Conservation (phyloP, 163 green algal genomes). For the Chlamydomonas reinhardtii region DNA sequence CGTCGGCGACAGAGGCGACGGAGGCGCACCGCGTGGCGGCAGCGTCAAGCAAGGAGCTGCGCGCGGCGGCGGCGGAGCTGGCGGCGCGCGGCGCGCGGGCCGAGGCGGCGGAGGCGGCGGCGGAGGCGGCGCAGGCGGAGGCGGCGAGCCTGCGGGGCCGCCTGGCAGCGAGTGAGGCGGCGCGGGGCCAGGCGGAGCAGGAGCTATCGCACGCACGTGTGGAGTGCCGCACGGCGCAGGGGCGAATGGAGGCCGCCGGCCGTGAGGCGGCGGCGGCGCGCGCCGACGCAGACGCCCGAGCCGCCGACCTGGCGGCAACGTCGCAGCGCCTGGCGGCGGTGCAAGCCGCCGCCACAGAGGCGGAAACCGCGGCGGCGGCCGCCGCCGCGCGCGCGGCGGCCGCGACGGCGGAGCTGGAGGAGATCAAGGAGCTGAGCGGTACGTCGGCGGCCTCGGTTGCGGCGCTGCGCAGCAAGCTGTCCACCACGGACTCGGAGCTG, state of each 20-base stretch:
- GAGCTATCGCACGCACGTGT: conserved; percentile 15
- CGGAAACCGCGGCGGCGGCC: not conserved
- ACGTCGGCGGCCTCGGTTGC: not conserved
- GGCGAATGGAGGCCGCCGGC: conserved; percentile 9
- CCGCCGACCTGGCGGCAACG: not conserved
- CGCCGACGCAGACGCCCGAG: not conserved
- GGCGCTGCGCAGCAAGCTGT: not conserved
- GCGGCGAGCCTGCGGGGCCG: conserved; percentile 2
- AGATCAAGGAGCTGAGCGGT: not conserved
- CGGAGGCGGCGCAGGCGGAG: not conserved
- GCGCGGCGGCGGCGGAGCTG: not conserved
- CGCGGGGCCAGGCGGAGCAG: not conserved
- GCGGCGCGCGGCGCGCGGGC: not conserved
- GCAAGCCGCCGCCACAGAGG: not conserved
- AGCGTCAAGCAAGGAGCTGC: conserved; percentile 1
- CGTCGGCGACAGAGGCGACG: not conserved
- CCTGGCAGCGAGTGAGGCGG: not conserved
- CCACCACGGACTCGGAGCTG: not conserved
- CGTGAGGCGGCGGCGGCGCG: conserved; percentile 2
- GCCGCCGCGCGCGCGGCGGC: not conserved
- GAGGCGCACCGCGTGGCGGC: conserved; percentile 31
- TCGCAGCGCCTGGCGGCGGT: conserved; percentile 4
- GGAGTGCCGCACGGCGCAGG: not conserved
- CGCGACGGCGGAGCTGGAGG: not conserved
- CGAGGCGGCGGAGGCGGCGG: conserved; percentile 20